phyloP scores from a whole-genome alignment of 2,329 filamentous ascomycete species.

The Aspergillus fumigatiaffinis region DNA sequence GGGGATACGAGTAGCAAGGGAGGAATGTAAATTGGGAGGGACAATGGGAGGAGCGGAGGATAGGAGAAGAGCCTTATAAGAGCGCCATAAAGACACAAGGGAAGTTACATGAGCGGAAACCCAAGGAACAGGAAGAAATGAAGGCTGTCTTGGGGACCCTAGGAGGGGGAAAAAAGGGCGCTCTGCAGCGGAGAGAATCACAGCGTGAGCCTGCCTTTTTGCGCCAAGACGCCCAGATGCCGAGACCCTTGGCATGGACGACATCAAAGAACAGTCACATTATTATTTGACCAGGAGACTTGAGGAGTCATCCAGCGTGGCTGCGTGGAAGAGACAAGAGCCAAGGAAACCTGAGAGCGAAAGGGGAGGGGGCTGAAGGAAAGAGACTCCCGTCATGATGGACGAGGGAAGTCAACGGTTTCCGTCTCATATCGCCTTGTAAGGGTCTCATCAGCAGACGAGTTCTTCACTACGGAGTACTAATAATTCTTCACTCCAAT shows the following conservation, averaged over 20 bases:
- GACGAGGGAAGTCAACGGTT: background rate
- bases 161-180: slow-evolving; percentile 8
- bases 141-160: slow-evolving; percentile 8
- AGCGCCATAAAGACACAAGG: slow-evolving; percentile 14
- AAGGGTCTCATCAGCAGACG: background rate
- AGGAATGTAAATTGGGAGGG: background rate
- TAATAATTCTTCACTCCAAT: too few relatives aligned
- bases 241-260: slow-evolving; percentile 28
- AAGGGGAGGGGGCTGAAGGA: background rate
- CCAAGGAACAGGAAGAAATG: slow-evolving; percentile 13
- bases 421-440: background rate
- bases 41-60: slow-evolving; percentile 6
- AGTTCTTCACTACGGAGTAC: background rate
- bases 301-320: background rate
- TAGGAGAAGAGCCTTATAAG: slow-evolving; percentile 16
- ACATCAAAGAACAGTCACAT: slow-evolving; percentile 10
- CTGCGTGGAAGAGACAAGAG: background rate
- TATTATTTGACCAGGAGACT: background rate
- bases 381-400: background rate
- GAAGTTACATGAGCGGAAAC: slow-evolving; percentile 18
- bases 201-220: slow-evolving; percentile 11
- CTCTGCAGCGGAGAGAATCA: slow-evolving; percentile 15
- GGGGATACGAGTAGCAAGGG: background rate
- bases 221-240: slow-evolving; percentile 30
- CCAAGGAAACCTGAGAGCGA: background rate